Evolutionary conservation across 1,284 basidiomycete species (phyloP), one percentile per base, ranked within the genome.

Genomic region (Flammula alnicola): DNA sequence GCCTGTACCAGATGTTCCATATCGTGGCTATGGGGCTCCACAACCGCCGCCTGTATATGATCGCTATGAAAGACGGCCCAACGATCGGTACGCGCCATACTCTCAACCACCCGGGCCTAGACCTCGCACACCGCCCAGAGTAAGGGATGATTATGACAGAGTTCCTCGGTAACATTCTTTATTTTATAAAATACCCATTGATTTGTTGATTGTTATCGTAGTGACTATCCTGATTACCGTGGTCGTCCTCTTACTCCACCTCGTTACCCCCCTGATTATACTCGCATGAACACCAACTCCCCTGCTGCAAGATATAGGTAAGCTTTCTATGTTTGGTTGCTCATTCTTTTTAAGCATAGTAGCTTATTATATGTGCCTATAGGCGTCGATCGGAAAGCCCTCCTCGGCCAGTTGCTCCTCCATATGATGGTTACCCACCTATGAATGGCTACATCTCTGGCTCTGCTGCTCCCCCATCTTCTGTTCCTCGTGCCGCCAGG

Each of bases 351-450:
- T 3, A 14, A 7, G 37, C n/a, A 22, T 27, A 20, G 19, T 46
- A 46, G 37, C 23, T 62, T 45, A 45, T 50, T 33, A 36, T 32
- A 41, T 27, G 35, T 26, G 4, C 29, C 8, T 35, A 16, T 19
- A 89, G 87, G 50, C 86, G 88, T 62, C 84, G 88, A 47, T 91
- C 88, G 22, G 78, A 82, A 63, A 90, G 87, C 60, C 86, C 86
- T 33, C 72, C 68, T 56, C 66, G 68, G 49, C 38, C 68, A 65
- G 44, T 67, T 40, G 59, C 64, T 42, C 63, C 70, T 70, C 68
- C 66, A 55, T 79, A 77, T 73, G 83, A 74, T 58, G 67, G 75
- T 54, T 84, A 83, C 63, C 66, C 47, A 35, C 47, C 73, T 36
- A 70, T 72, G 59, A 78, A 78, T 63, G 76, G 78, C 57, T 80